Evolutionary conservation across 352 stramenopile genomes (phyloP).

Genomic region (Lagenidium giganteum): DNA sequence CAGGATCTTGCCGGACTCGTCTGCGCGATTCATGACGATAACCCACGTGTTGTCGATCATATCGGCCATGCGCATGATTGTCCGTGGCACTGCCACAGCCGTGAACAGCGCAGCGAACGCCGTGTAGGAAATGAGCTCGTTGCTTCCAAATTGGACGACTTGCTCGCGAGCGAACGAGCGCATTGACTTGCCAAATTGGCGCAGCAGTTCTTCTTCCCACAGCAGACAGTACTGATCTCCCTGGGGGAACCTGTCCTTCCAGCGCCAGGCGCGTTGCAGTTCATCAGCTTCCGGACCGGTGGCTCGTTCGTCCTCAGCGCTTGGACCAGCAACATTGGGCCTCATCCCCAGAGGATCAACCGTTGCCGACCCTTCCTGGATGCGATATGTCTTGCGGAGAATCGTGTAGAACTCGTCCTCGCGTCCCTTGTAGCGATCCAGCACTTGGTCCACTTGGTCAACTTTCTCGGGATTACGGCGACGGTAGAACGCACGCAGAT

Average conservation of each 20-base stretch:
- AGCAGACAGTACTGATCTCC: slow-evolving; percentile 79
- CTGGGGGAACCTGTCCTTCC: slow-evolving; percentile 78
- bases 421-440: slow-evolving; percentile 77
- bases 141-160: slow-evolving; percentile 55
- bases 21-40: slow-evolving; percentile 69
- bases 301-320: slow-evolving; percentile 3
- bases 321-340: slow-evolving; percentile 5
- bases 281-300: slow-evolving; percentile 19
- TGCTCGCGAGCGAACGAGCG: slow-evolving; percentile 69
- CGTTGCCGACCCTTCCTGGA: slow-evolving; percentile 22
- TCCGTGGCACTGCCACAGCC: slow-evolving; percentile 65
- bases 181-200: slow-evolving; percentile 79
- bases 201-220: slow-evolving; percentile 71
- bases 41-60: slow-evolving; percentile 87
- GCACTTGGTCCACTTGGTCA: slow-evolving; percentile 71
- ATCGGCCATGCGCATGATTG: slow-evolving; percentile 57
- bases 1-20: slow-evolving; percentile 72
- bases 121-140: slow-evolving; percentile 75
- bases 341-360: slow-evolving; percentile 44
- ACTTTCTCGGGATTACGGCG: slow-evolving; percentile 67
- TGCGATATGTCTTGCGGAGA: slow-evolving; percentile 57
- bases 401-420: slow-evolving; percentile 82
- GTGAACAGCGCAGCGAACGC: slow-evolving; percentile 68
- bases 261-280: slow-evolving; percentile 68
- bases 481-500: slow-evolving; percentile 71